Conservation (phyloP, 495 filamentous ascomycete species). For the Achaetomiella virescens region DNA sequence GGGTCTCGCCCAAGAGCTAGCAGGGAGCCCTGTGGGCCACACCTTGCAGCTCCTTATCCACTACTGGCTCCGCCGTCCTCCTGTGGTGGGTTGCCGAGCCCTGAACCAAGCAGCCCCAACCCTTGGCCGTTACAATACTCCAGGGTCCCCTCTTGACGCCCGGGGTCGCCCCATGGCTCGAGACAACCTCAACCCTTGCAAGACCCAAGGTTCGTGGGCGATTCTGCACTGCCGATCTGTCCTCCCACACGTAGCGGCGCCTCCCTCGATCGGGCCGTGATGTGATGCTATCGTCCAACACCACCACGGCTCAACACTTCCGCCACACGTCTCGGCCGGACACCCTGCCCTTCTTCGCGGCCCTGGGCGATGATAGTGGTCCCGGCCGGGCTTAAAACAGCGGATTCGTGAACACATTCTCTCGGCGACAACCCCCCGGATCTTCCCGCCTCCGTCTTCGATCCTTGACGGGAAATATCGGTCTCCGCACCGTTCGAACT, state of each 20-base stretch:
- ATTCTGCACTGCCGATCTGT: constrained; percentile 3
- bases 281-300: not conserved
- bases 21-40: no score
- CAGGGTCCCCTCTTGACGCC: not conserved
- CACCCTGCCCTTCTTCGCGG: not conserved
- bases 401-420: not conserved
- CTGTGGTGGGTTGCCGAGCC: no score
- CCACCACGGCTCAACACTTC: not conserved
- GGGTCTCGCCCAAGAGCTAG: not conserved
- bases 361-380: not conserved
- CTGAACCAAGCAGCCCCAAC: no score
- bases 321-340: not conserved
- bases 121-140: no score
- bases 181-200: constrained; percentile 12
- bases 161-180: not conserved
- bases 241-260: not conserved
- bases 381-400: not conserved
- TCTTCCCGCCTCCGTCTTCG: not conserved
- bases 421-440: not conserved
- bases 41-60: not conserved
- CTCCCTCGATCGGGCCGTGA: not conserved
- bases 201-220: not conserved
- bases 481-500: not conserved
- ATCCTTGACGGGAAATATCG: not conserved
- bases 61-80: no score